These are phyloP conservation scores for Globisporangium polare DNA, from an alignment of 352 stramenopile species.

Conservation along the genomic window DNA sequence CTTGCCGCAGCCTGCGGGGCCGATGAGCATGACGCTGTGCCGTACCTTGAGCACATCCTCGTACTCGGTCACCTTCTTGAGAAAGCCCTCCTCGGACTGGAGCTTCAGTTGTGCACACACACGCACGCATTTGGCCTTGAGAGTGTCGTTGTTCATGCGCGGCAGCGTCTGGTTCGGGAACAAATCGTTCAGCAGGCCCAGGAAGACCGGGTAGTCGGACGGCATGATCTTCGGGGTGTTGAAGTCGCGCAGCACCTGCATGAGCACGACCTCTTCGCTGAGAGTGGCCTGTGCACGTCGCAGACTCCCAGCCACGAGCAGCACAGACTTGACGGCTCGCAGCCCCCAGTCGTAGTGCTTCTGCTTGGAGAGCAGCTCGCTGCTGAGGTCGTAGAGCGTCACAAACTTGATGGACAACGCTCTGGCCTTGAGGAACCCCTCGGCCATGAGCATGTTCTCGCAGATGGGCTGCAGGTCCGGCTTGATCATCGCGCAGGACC, in stretches of 20 bases:
- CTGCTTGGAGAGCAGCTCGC: conserved; percentile 82
- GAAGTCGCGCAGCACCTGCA: conserved; percentile 95
- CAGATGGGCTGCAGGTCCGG: conserved; percentile 90
- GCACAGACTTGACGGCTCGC: conserved; percentile 94
- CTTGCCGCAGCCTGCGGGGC: conserved; percentile 92
- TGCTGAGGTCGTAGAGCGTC: conserved; percentile 86
- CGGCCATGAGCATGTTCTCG: conserved; percentile 95
- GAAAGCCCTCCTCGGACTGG: conserved; percentile 93
- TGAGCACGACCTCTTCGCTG: conserved; percentile 89
- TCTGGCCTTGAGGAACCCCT: conserved; percentile 88
- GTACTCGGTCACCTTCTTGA: conserved; percentile 95
- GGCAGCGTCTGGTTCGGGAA: conserved; percentile 74
- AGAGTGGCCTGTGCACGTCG: conserved; percentile 84
- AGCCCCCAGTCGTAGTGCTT: conserved; percentile 95
- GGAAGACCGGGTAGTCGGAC: conserved; percentile 92
- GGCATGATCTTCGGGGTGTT: conserved; percentile 94
- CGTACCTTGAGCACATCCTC: conserved; percentile 94
- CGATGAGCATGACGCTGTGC: conserved; percentile 96
- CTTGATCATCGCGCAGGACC: conserved; percentile 91
- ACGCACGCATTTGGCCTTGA: conserved; percentile 40
- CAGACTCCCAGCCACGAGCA: conserved; percentile 92
- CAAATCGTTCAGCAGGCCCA: conserved; percentile 91
- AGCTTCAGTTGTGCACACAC: conserved; percentile 71
- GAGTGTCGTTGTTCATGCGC: conserved; percentile 32
- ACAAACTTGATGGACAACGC: conserved; percentile 87